Evolutionary conservation across 495 filamentous ascomycete genomes (phyloP).

Genomic region (Penicillium angulare): DNA sequence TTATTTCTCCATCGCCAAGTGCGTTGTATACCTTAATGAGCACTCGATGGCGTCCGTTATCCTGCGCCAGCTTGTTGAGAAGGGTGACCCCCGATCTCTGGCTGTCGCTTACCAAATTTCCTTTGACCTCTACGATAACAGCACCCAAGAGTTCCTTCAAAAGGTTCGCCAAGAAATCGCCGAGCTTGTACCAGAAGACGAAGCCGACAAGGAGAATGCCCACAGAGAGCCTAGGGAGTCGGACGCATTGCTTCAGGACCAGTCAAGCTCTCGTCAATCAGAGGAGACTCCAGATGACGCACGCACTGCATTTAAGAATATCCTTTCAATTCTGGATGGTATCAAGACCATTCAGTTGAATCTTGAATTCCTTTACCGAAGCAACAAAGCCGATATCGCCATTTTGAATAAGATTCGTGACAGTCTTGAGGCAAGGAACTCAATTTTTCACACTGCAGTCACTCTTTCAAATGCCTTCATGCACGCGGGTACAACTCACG

Average conservation of each 20-base stretch:
- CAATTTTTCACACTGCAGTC: slow-evolving; percentile 96
- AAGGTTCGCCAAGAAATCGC: slow-evolving; percentile 84
- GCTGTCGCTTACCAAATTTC: slow-evolving; percentile 95
- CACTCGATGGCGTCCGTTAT: slow-evolving; percentile 89
- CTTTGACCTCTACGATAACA: slow-evolving; percentile 97
- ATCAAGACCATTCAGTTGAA: slow-evolving; percentile 91
- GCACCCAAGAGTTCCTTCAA: slow-evolving; percentile 91
- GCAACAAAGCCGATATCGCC: slow-evolving; percentile 80
- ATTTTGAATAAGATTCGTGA: slow-evolving; percentile 96
- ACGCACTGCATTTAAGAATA: slow-evolving; percentile 67
- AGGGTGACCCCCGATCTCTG: slow-evolving; percentile 71
- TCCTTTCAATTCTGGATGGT: slow-evolving; percentile 84
- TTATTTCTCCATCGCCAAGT: slow-evolving; percentile 97
- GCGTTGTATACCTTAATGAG: slow-evolving; percentile 93
- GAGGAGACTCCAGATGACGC: slow-evolving; percentile 47
- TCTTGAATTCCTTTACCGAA: slow-evolving; percentile 93
- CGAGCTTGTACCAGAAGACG: slow-evolving; percentile 51
- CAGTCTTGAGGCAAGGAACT: slow-evolving; percentile 91
- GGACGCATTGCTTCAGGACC: slow-evolving; percentile 50
- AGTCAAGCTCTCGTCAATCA: slow-evolving; percentile 38
- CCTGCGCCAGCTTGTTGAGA: slow-evolving; percentile 75
- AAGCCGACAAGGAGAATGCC: slow-evolving; percentile 33
- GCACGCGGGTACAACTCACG: slow-evolving; percentile 98
- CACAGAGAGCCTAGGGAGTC: slow-evolving; percentile 56
- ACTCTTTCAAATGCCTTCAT: slow-evolving; percentile 98